These are phyloP conservation scores for Leavenworthia alabamica DNA, from an alignment of 345 rosid species.

Conservation along the genomic window DNA sequence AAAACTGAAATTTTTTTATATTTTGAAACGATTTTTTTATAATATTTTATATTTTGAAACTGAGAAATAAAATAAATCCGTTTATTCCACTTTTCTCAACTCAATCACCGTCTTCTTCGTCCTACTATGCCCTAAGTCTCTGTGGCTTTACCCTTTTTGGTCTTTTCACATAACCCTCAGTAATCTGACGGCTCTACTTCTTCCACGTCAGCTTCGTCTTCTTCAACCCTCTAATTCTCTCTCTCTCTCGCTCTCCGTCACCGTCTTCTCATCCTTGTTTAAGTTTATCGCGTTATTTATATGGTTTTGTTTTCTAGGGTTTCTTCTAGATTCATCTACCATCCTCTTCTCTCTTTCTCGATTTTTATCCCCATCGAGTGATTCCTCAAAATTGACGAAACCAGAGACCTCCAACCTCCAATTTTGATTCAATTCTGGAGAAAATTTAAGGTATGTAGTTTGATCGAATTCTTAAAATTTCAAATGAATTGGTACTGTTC, in stretches of 20 bases:
- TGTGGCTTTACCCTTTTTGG: conserved; percentile 52
- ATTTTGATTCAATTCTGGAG: conserved; percentile 14
- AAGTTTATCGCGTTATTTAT: conserved; percentile 24
- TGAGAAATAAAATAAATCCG: no score
- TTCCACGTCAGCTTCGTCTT: conserved; percentile 87
- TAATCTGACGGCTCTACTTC: conserved; percentile 51
- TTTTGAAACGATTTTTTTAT: no score
- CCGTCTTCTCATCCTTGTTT: conserved; percentile 28
- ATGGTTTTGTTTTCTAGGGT: conserved; percentile 45
- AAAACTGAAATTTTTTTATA: no score
- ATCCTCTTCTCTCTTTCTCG: background rate
- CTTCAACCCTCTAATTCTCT: conserved; percentile 41
- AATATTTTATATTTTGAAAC: no score
- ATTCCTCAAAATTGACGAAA: background rate
- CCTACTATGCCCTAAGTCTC: conserved; percentile 27
- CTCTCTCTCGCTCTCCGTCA: conserved; percentile 31
- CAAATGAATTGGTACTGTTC: conserved; percentile 1
- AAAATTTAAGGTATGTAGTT: conserved; percentile 36
- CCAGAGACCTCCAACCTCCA: background rate
- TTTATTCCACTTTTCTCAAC: conserved; percentile 13
- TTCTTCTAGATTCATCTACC: conserved; percentile 36
- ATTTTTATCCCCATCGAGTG: background rate
- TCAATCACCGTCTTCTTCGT: conserved; percentile 27
- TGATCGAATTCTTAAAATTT: conserved; percentile 1
- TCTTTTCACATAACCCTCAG: conserved; percentile 41